Evolutionary conservation across 306 rosid species (phyloP), one percentile per base, ranked within the genome.

Genomic region (Gleditsia sinensis): DNA sequence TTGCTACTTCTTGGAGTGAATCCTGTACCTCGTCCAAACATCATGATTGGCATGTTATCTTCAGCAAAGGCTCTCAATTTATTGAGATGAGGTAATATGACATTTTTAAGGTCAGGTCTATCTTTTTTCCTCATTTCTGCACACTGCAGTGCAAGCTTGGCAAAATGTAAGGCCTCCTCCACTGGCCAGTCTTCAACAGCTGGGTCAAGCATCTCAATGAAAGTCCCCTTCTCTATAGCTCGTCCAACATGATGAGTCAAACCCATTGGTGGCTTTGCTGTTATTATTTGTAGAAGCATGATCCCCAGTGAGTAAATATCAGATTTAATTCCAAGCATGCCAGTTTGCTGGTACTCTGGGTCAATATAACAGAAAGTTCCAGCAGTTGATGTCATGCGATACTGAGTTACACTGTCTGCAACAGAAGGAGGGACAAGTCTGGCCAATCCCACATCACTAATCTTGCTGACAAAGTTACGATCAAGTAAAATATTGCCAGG

Each of bases 301-400:
- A 94, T 87, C 13, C 98, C 98, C 0, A 94, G 79, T n/a, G 98
- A 94, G 89, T 91, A 94, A 25, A 94, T 49, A 48, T 94, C 98
- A 20, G 98, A 94, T 70, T 91, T 91, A 23, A 86, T 87, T 30
- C 97, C 98, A 2, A 94, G 90, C 94, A 89, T 79, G 43, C 98
- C 98, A 0, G 98, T 94, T 73, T 91, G 96, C 53, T 91, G 97
- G 77, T 94, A 94, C 83, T 94, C 98, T 3, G 98, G 98, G 30
- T 94, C 98, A 19, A 94, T 94, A 79, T 94, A 94, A 62, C 96
- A 94, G 75, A 94, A 94, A 9, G 98, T 94, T 77, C 98, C 98
- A 0, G 98, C 98, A 9, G 96, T 85, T 7, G 97, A 83, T 12
- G 98, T 94, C 98, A 94, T 81, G 48, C 84, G 87, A 51, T 91